Evolutionary conservation across 2,329 filamentous ascomycete genomes (phyloP).

Genomic region (Colletotrichum trifolii): DNA sequence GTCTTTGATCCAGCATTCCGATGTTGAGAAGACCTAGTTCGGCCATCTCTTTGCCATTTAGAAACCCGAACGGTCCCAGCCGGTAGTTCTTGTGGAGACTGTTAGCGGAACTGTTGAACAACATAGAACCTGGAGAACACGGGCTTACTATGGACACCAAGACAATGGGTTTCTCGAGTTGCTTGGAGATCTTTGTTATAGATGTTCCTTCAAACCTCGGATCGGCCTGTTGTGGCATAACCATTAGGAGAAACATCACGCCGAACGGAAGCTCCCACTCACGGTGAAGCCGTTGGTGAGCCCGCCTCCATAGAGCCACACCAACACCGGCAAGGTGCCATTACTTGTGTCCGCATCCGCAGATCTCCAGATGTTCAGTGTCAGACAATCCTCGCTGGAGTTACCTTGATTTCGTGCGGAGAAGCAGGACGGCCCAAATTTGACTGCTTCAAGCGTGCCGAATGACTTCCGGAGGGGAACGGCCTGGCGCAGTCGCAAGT

Average conservation of each 20-base stretch:
- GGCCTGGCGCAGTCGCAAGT: conserved; percentile 63
- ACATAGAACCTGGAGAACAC: too few species aligned
- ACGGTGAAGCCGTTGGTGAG: conserved; percentile 28
- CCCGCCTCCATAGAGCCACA: conserved; percentile 66
- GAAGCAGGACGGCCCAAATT: conserved; percentile 56
- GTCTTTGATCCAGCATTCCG: conserved; percentile 32
- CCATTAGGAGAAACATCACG: too few species aligned
- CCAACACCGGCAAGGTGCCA: conserved; percentile 63
- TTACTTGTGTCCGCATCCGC: conserved; percentile 40
- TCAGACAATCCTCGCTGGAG: conserved; percentile 43
- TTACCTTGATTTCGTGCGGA: conserved; percentile 63
- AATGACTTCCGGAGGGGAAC: conserved; percentile 56
- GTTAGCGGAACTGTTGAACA: conserved; percentile 44
- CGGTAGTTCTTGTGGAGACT: conserved; percentile 47
- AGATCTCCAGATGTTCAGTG: conserved; percentile 43
- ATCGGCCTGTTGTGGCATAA: neutral
- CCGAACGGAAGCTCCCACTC: neutral
- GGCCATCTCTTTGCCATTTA: conserved; percentile 28
- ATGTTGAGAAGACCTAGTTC: conserved; percentile 48
- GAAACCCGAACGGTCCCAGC: conserved; percentile 34
- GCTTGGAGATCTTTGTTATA: neutral
- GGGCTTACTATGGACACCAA: neutral
- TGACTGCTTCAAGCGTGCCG: conserved; percentile 52
- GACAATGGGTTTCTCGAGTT: conserved; percentile 3
- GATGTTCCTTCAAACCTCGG: conserved; percentile 8